Evolutionary conservation across 83 land plant genomes (phyloP), one percentile per base, ranked within the genome.

Genomic region (Diphasiastrum complanatum): DNA sequence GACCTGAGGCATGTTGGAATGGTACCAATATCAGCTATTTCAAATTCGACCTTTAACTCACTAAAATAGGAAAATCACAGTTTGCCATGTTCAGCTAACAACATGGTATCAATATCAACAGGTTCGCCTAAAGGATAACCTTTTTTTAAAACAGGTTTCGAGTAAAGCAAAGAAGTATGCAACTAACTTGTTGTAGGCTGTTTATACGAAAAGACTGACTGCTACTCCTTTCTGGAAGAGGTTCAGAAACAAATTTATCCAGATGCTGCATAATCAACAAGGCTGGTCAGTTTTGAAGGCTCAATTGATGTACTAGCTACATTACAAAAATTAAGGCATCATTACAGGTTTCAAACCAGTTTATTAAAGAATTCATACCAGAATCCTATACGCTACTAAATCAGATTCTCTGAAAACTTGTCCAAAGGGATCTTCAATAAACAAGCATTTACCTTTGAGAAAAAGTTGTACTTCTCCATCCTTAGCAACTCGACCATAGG

Each of bases 131-230:
- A n/a, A n/a, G n/a, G n/a, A n/a, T n/a, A n/a, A n/a, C n/a, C n/a
- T n/a, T n/a, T n/a, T n/a, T n/a, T n/a, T n/a, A n/a, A n/a, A n/a
- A n/a, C n/a, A n/a, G n/a, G n/a, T n/a, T n/a, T n/a, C n/a, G n/a
- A n/a, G n/a, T n/a, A n/a, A n/a, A n/a, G n/a, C n/a, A n/a, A n/a
- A n/a, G n/a, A n/a, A n/a, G n/a, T n/a, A n/a, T n/a, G n/a, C n/a
- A n/a, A n/a, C n/a, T n/a, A n/a, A 93, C 99, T 96, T 93, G 92
- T 61, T 93, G 99, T 35, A 93, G 81, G 34, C 81, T 75, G 71
- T 96, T 83, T 27, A 86, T 77, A 24, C 99, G 86, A 48, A 93
- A 78, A 4, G 69, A 51, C 65, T 83, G 91, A 55, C 78, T 83
- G 22, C 26, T 67, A 41, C 61, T 83, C 12, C 91, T 77, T 50